These are phyloP conservation scores for Cystobasidium pallidum DNA, from an alignment of 1,284 basidiomycete genomes.

Conservation along the genomic window DNA sequence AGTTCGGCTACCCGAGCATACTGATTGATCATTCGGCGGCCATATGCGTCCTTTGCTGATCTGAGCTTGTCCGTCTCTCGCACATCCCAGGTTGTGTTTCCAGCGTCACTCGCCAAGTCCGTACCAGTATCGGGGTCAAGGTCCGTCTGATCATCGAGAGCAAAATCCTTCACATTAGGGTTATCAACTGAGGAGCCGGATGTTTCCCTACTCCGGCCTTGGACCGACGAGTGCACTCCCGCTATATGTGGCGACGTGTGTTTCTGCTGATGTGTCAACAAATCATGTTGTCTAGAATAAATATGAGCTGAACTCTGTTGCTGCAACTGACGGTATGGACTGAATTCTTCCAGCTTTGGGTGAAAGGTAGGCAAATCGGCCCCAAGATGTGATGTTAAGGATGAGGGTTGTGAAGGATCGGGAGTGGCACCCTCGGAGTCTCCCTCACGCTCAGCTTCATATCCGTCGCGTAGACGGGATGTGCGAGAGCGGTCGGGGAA, in stretches of 20 bases:
- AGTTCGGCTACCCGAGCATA: conserved; percentile 52
- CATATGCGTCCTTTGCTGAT: conserved; percentile 50
- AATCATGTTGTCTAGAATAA: neutral
- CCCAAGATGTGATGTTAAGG: conserved; percentile 1
- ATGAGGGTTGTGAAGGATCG: conserved; percentile 20
- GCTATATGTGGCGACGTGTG: neutral
- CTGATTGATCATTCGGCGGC: conserved; percentile 54
- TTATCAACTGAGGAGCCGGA: conserved; percentile 10
- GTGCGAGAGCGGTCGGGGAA: too few species aligned
- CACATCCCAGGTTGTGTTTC: conserved; percentile 25
- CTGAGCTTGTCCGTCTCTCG: conserved; percentile 50
- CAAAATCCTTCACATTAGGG: neutral
- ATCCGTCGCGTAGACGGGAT: conserved; percentile 4
- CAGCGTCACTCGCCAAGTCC: conserved; percentile 38
- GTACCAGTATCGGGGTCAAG: conserved; percentile 8
- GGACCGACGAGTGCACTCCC: neutral
- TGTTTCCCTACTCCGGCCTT: conserved; percentile 18
- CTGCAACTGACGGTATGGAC: neutral
- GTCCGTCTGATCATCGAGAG: neutral
- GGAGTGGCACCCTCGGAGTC: neutral
- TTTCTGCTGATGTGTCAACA: neutral
- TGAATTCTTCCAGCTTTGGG: neutral
- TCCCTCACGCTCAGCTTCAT: conserved; percentile 24
- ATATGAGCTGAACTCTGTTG: neutral
- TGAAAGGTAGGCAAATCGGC: neutral